Percentiles rank a stretch among this genome's conserved stretches.
phyloP scores from a whole-genome alignment of 371 early-diverging fungal species.

The Massospora cicadina region DNA sequence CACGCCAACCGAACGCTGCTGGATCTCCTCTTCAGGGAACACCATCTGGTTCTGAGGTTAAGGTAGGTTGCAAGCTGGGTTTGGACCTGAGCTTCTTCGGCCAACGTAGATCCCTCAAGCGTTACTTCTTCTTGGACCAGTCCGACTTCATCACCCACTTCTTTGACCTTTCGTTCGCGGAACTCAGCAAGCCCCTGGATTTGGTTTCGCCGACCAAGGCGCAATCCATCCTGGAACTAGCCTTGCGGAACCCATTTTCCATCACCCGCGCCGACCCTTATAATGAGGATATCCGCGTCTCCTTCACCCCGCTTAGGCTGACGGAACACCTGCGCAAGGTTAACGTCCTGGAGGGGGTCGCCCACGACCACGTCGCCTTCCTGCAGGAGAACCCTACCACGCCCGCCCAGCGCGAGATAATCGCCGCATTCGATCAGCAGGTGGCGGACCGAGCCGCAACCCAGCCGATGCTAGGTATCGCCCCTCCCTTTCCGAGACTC shows the following conservation, averaged over 20 bases:
- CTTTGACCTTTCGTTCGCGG: slow-evolving; percentile 61
- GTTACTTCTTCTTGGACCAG: slow-evolving; percentile 78
- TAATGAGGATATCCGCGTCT: slow-evolving; percentile 66
- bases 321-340: slow-evolving; percentile 28
- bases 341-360: slow-evolving; percentile 10
- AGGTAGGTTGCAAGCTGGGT: slow-evolving; percentile 22
- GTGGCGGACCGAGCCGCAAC: background rate
- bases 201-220: slow-evolving; percentile 53
- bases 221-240: slow-evolving; percentile 71
- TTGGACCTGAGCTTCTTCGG: slow-evolving; percentile 1
- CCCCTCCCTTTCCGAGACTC: slow-evolving; percentile 11
- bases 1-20: slow-evolving; percentile 55
- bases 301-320: slow-evolving; percentile 35
- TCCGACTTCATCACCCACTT: slow-evolving; percentile 88
- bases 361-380: background rate
- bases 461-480: slow-evolving; percentile 12
- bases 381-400: background rate
- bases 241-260: slow-evolving; percentile 69
- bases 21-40: slow-evolving; percentile 41
- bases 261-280: slow-evolving; percentile 59
- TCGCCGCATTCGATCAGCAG: background rate
- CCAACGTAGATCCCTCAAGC: slow-evolving; percentile 80
- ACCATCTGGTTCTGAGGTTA: slow-evolving; percentile 49
- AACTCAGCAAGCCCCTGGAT: slow-evolving; percentile 40
- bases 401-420: slow-evolving; percentile 5